phyloP scores from a whole-genome alignment of 1,139 yeast genomes.

The Yamadazyma trypodendri region DNA sequence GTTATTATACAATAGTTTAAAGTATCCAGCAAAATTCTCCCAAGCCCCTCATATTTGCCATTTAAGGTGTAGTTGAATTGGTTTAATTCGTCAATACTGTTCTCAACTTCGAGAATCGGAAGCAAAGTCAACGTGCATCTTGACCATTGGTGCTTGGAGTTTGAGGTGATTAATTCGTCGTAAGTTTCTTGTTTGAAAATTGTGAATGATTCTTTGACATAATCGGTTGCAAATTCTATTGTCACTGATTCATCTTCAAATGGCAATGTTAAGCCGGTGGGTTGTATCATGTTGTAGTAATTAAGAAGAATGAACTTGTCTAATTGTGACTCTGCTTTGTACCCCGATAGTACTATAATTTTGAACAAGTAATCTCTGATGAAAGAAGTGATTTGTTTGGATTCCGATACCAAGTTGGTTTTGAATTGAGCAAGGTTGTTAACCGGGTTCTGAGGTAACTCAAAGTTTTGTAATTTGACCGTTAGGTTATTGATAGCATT shows the following conservation, averaged over 20 bases:
- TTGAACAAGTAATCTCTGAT: slow-evolving; percentile 19
- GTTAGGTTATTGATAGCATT: slow-evolving; percentile 16
- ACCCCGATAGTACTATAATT: slow-evolving; percentile 13
- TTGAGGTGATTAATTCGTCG: slow-evolving; percentile 23
- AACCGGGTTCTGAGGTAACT: slow-evolving; percentile 4
- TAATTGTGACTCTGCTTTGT: slow-evolving; percentile 14
- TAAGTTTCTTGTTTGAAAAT: slow-evolving; percentile 14
- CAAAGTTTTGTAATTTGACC: slow-evolving; percentile 7
- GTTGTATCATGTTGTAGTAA: slow-evolving; percentile 12
- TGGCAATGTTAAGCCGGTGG: slow-evolving; percentile 26
- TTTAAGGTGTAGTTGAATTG: slow-evolving; percentile 28
- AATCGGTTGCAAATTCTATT: slow-evolving; percentile 10
- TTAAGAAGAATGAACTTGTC: slow-evolving; percentile 30
- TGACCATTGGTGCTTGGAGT: slow-evolving; percentile 37
- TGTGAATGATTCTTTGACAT: slow-evolving; percentile 14
- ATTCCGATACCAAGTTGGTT: slow-evolving; percentile 15
- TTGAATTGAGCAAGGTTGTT: slow-evolving; percentile 4
- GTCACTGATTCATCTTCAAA: slow-evolving; percentile 7
- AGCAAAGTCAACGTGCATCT: slow-evolving; percentile 36
- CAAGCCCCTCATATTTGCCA: slow-evolving; percentile 16
- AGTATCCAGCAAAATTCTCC: slow-evolving; percentile 17
- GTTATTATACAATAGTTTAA: slow-evolving; percentile 32
- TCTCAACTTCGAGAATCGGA: slow-evolving; percentile 37
- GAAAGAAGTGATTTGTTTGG: slow-evolving; percentile 14
- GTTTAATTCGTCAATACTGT: slow-evolving; percentile 34